A percentile compares a stretch with the other conserved stretches of the same genome.
These are phyloP conservation scores for Vigna hirtella DNA, from an alignment of 306 rosid species.

Conservation along the genomic window DNA sequence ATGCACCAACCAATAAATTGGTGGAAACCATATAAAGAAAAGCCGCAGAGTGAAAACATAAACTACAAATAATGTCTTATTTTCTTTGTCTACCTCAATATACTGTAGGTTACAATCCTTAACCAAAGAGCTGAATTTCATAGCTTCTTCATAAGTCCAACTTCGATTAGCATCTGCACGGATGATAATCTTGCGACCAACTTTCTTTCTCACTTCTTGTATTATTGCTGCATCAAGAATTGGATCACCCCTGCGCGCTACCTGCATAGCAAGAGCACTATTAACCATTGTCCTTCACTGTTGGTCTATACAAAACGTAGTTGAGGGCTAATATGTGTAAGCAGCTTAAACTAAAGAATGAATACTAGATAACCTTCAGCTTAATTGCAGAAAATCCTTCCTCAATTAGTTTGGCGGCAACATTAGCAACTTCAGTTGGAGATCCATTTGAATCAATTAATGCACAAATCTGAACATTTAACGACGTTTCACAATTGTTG, in stretches of 20 bases:
- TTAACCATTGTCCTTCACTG: constrained; percentile 28
- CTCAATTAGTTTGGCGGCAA: constrained; percentile 66
- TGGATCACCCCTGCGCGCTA: constrained; percentile 77
- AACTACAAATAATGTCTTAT: constrained; percentile 12
- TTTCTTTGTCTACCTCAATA: constrained; percentile 71
- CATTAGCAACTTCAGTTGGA: constrained; percentile 76
- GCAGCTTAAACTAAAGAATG: constrained; percentile 25
- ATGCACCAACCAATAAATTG: neutral
- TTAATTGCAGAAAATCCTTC: constrained; percentile 93
- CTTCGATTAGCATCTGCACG: constrained; percentile 91
- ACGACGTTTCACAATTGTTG: constrained; percentile 44
- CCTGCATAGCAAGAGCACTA: constrained; percentile 58
- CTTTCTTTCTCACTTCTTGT: constrained; percentile 79
- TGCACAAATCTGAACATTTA: constrained; percentile 76
- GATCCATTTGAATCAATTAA: constrained; percentile 74
- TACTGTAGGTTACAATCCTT: constrained; percentile 84
- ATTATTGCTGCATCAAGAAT: constrained; percentile 71
- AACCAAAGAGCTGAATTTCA: constrained; percentile 75
- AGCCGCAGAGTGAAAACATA: constrained; percentile 7
- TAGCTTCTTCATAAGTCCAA: constrained; percentile 92
- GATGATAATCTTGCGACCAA: constrained; percentile 71
- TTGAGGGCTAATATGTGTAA: constrained; percentile 33
- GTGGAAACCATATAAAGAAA: constrained; percentile 1
- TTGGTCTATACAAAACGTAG: constrained; percentile 23
- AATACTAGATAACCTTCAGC: constrained; percentile 66